These are phyloP conservation scores for Polychaeton citri DNA, from an alignment of 2,329 filamentous ascomycete species.

Conservation along the genomic window DNA sequence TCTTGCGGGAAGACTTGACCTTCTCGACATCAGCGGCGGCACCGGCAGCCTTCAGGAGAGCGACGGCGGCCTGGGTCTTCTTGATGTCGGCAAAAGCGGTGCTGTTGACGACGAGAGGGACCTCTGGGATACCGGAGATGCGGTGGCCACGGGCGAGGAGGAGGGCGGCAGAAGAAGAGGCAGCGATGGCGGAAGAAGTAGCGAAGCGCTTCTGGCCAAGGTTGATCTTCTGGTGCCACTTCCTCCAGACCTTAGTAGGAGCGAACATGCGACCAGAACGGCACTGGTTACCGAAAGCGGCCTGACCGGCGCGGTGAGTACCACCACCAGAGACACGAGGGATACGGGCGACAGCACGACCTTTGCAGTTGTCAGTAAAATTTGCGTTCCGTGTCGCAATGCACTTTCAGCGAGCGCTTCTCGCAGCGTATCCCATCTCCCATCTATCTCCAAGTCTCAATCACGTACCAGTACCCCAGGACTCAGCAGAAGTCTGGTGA, in stretches of 20 bases:
- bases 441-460: slow-evolving; percentile 5
- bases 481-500: slow-evolving; percentile 99
- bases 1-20: slow-evolving; percentile 92
- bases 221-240: slow-evolving; percentile 99
- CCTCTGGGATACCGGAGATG: slow-evolving; percentile 82
- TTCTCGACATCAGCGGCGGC: slow-evolving; percentile 85
- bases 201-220: slow-evolving; percentile 98
- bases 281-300: slow-evolving; percentile 99
- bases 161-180: slow-evolving; percentile 87
- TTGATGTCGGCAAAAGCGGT: slow-evolving; percentile 70
- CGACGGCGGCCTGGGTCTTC: slow-evolving; percentile 80
- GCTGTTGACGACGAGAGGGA: slow-evolving; percentile 91
- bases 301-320: slow-evolving; percentile 99
- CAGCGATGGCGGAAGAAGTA: slow-evolving; percentile 91
- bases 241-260: slow-evolving; percentile 99
- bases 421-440: too few relatives aligned
- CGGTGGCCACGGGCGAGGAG: slow-evolving; percentile 95
- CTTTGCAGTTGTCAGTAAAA: too few relatives aligned
- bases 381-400: too few relatives aligned
- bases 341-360: slow-evolving; percentile 99
- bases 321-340: slow-evolving; percentile 99
- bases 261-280: slow-evolving; percentile 99
- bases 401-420: too few relatives aligned
- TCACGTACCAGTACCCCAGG: slow-evolving; percentile 84
- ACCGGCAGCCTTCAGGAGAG: slow-evolving; percentile 81